phyloP scores from a whole-genome alignment of 768 basidiomycete genomes.

The Infundibulicybe gibba region DNA sequence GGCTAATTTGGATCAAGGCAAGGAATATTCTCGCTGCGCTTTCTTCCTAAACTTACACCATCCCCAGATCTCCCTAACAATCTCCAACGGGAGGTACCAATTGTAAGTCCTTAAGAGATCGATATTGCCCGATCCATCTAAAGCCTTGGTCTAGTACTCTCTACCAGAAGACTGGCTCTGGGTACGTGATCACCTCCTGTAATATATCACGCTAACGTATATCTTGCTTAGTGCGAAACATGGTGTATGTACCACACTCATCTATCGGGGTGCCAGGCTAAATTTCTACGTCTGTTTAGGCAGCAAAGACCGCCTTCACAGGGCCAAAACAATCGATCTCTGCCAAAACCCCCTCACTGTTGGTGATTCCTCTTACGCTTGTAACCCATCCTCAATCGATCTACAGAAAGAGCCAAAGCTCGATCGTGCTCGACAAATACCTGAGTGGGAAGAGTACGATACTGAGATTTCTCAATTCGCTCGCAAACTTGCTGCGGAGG shows the following conservation, averaged over 20 bases:
- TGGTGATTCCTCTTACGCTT: conserved; percentile 18
- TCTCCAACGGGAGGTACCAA: conserved; percentile 87
- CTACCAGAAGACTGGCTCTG: conserved; percentile 94
- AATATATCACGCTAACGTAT: not conserved
- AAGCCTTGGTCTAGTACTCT: conserved; percentile 56
- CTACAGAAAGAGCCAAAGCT: conserved; percentile 95
- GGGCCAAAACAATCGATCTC: conserved; percentile 89
- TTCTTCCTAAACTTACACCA: not conserved
- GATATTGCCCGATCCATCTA: not conserved
- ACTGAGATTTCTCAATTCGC: conserved; percentile 84
- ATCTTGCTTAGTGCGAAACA: conserved; percentile 77
- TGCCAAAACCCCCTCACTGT: conserved; percentile 97
- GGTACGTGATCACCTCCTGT: conserved; percentile 43
- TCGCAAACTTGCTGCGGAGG: conserved; percentile 63
- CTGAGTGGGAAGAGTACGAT: conserved; percentile 97
- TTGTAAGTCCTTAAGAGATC: conserved; percentile 55
- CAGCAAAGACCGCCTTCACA: conserved; percentile 77
- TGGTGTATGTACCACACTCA: conserved; percentile 69
- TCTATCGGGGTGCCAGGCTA: not conserved
- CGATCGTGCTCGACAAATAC: conserved; percentile 87
- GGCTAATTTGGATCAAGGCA: conserved; percentile 93
- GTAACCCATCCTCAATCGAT: conserved; percentile 1
- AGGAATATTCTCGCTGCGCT: not conserved
- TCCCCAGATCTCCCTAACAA: conserved; percentile 91
- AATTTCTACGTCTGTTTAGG: conserved; percentile 32